Evolutionary conservation across 495 filamentous ascomycete species (phyloP).

Genomic region (Pseudomonodictys pantanalensis): DNA sequence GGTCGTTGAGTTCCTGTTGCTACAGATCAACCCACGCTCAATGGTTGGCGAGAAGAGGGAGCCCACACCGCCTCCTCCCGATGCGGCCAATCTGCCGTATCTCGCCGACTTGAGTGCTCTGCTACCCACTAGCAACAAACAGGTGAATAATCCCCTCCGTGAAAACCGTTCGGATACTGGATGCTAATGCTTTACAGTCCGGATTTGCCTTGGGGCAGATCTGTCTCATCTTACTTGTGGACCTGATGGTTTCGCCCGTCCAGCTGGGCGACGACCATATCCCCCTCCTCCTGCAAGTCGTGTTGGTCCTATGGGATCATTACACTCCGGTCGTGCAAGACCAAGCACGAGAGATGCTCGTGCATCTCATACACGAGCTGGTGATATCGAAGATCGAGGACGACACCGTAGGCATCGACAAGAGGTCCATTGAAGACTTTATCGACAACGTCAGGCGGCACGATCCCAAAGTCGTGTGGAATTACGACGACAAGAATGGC

Average conservation of each 20-base stretch:
- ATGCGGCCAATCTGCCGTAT: conserved; percentile 75
- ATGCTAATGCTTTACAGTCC: conserved; percentile 42
- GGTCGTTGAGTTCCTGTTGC: conserved; percentile 87
- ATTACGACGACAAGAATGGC: conserved; percentile 86
- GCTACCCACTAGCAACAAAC: conserved; percentile 80
- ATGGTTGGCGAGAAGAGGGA: conserved; percentile 88
- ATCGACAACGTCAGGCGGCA: conserved; percentile 87
- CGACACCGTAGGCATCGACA: conserved; percentile 59
- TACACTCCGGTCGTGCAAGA: conserved; percentile 94
- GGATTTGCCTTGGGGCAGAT: conserved; percentile 91
- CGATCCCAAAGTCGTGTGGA: conserved; percentile 82
- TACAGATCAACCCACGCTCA: conserved; percentile 83
- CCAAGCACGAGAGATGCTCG: conserved; percentile 94
- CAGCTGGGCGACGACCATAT: conserved; percentile 73
- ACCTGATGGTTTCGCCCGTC: conserved; percentile 90
- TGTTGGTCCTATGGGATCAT: conserved; percentile 94
- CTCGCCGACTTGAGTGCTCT: conserved; percentile 78
- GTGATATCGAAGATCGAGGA: conserved; percentile 89
- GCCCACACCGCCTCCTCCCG: conserved; percentile 65
- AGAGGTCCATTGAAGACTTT: conserved; percentile 76
- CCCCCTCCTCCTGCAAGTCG: conserved; percentile 81
- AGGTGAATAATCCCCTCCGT: conserved; percentile 47
- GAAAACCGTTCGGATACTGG: not conserved
- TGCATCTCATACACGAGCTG: conserved; percentile 95
- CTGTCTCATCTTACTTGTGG: conserved; percentile 88